Percentiles rank a stretch among this genome's conserved stretches.
Evolutionary conservation across 495 filamentous ascomycete genomes (phyloP).

Genomic region (Penicillium nucicola): DNA sequence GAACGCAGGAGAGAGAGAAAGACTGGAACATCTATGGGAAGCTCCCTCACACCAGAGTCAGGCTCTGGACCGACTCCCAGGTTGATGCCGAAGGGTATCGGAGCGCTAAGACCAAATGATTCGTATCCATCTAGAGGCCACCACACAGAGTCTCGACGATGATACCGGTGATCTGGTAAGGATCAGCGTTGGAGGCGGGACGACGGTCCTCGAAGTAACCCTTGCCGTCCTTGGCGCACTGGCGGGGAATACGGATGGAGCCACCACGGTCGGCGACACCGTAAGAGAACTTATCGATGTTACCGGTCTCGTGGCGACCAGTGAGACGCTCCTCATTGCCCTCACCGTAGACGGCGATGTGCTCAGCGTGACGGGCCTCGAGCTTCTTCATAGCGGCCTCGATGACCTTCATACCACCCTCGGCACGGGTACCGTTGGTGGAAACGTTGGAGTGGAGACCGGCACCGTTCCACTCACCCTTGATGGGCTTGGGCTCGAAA

Average conservation of each 20-base stretch:
- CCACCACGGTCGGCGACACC: slow-evolving; percentile 96
- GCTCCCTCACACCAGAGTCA: slow-evolving; percentile 34
- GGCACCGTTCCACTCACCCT: slow-evolving; percentile 99
- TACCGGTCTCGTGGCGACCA: slow-evolving; percentile 90
- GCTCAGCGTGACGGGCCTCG: slow-evolving; percentile 82
- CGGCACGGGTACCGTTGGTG: slow-evolving; percentile 77
- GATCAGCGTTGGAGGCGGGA: slow-evolving; percentile 92
- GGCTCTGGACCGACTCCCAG: slow-evolving; percentile 40
- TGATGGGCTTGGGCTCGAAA: slow-evolving; percentile 96
- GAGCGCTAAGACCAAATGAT: slow-evolving; percentile 44
- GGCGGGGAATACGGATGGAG: slow-evolving; percentile 88
- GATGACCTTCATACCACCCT: slow-evolving; percentile 93
- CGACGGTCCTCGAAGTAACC: slow-evolving; percentile 98
- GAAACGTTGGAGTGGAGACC: slow-evolving; percentile 98
- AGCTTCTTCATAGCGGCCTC: slow-evolving; percentile 86
- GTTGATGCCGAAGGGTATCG: slow-evolving; percentile 49
- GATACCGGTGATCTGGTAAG: slow-evolving; percentile 94
- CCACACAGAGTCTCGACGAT: slow-evolving; percentile 72
- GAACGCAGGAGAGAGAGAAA: slow-evolving; percentile 10
- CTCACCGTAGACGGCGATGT: slow-evolving; percentile 96
- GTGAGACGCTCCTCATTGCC: slow-evolving; percentile 92
- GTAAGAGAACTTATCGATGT: slow-evolving; percentile 91
- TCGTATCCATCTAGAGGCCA: slow-evolving; percentile 37
- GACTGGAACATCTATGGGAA: slow-evolving; percentile 31
- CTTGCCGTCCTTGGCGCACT: slow-evolving; percentile 86